Percentiles rank a stretch among this genome's conserved stretches.
These are phyloP conservation scores for Phytophthora citrophthora DNA, from an alignment of 352 stramenopile species.

Conservation along the genomic window DNA sequence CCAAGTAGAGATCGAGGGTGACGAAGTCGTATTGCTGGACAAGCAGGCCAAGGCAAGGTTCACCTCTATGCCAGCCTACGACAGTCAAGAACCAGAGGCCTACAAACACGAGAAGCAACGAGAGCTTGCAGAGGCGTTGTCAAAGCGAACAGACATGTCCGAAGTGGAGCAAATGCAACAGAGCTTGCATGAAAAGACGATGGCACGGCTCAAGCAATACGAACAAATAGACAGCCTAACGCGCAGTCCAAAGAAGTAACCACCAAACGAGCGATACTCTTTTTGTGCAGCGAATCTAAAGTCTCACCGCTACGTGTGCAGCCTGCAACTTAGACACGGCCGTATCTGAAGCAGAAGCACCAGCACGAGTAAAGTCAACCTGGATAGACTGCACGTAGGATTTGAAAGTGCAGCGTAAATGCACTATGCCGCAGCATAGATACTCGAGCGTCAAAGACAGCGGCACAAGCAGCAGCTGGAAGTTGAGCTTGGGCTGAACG, in stretches of 20 bases:
- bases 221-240: constrained; percentile 21
- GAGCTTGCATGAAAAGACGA: constrained; percentile 60
- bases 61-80: constrained; percentile 19
- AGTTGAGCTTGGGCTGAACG: constrained; percentile 20
- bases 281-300: too few species aligned
- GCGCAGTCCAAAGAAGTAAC: constrained; percentile 27
- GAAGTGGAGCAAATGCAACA: constrained; percentile 63
- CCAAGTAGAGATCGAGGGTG: constrained; percentile 44
- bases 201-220: constrained; percentile 54
- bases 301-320: not conserved
- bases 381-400: constrained; percentile 23
- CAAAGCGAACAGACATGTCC: constrained; percentile 34
- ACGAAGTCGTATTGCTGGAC: constrained; percentile 48
- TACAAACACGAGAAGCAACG: constrained; percentile 56
- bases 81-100: constrained; percentile 28
- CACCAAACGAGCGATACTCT: too few species aligned
- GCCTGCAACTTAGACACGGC: too few species aligned
- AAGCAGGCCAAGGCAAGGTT: constrained; percentile 16
- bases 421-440: constrained; percentile 12
- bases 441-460: constrained; percentile 23
- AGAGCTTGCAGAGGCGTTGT: constrained; percentile 48
- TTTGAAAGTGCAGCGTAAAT: constrained; percentile 15
- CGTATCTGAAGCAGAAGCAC: not conserved
- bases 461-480: constrained; percentile 4
- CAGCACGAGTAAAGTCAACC: constrained; percentile 14